Conservation (phyloP, 179 eudicot species). For the Monotropa hypopitys region DNA sequence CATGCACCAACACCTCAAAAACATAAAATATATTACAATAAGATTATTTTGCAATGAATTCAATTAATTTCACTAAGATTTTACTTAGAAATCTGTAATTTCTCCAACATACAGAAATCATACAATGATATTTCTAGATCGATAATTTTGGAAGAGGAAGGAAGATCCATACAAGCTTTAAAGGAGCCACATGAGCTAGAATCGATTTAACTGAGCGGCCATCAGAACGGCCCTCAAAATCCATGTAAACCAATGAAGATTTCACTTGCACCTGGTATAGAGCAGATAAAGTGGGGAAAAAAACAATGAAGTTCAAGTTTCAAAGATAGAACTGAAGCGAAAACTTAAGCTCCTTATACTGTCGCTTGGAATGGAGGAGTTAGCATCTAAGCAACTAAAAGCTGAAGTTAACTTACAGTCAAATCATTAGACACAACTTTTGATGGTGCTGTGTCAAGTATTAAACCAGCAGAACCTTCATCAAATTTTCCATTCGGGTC, state of each 20-base stretch:
- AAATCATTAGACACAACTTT: slow-evolving; percentile 80
- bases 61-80: neutral
- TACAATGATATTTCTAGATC: neutral
- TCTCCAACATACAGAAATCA: neutral
- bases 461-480: slow-evolving; percentile 59
- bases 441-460: slow-evolving; percentile 81
- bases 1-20: slow-evolving; percentile 83
- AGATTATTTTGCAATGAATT: neutral
- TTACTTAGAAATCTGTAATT: neutral
- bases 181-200: slow-evolving; percentile 76
- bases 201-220: slow-evolving; percentile 86
- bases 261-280: slow-evolving; percentile 68
- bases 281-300: neutral
- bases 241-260: slow-evolving; percentile 71
- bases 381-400: neutral
- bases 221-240: slow-evolving; percentile 93
- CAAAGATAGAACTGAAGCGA: neutral
- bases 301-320: neutral
- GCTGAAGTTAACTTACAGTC: slow-evolving; percentile 49
- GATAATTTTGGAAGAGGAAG: neutral
- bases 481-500: slow-evolving; percentile 73
- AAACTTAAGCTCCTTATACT: neutral
- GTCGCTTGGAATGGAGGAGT: neutral
- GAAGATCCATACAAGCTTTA: slow-evolving; percentile 59
- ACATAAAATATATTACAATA: neutral